Base-by-base conservation (phyloP, 495 filamentous ascomycete genomes). In the Xylaria acuta region DNA sequence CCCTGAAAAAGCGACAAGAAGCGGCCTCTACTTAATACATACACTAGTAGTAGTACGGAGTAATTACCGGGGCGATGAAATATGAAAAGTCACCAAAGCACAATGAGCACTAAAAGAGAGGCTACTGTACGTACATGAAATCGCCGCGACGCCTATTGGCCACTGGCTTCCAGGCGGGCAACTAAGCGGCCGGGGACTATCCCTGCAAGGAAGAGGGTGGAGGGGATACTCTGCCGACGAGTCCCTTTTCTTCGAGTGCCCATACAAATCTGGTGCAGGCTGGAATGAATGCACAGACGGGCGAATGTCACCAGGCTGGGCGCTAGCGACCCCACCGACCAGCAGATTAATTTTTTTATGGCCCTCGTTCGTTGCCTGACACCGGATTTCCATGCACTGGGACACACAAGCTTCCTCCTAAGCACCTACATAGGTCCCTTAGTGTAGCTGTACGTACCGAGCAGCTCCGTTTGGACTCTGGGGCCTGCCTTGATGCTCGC, bases 401-500 rank as follows among this genome's bases (percentile, higher is more conserved):
- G 64, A 40, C 36, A 62, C 69, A 71, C 69, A 72, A 70, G 76
- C n/a, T 65, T 59, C 65, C 73, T 9, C 70, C 67, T 69, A 38
- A 7, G 36, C 7, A 38, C 36, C 36, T 38, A 38, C 3, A 38
- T n/a, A n/a, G n/a, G n/a, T n/a, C n/a, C n/a, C n/a, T n/a, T 62
- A 40, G 59, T 9, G 60, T 9, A 43, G 38, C 36, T 64, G 36
- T 60, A 60, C 58, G 32, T 38, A 60, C 58, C 58, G 34, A 60
- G 58, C 30, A 60, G 58, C 58, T 40, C 38, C 38, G 60, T 64
- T 64, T 64, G 38, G 22, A 59, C 58, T 54, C 34, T 60, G 58
- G 58, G 32, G 58, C 5, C 34, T 5, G 38, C 34, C 25, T 20
- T 60, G 58, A 30, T 22, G 38, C 22, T 18, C 7, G 58, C 32